These are phyloP conservation scores for Vitis hybrid DNA, from an alignment of 177 flowering plant species.

Conservation along the genomic window DNA sequence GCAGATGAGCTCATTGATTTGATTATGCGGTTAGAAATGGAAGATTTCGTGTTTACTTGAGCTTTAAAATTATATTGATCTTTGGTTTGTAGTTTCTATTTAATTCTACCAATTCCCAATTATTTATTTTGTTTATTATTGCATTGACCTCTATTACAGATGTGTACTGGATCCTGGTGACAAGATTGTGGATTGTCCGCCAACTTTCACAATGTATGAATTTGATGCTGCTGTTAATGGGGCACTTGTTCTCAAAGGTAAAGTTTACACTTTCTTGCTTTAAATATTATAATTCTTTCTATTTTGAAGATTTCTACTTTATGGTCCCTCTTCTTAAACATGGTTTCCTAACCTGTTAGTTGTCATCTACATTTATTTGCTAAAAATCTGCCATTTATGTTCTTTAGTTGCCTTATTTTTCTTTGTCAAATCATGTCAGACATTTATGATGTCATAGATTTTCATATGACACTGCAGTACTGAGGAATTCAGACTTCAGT, in stretches of 20 bases:
- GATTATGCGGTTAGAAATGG: conserved; percentile 70
- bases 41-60: not conserved
- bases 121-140: not conserved
- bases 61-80: not conserved
- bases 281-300: not conserved
- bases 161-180: conserved; percentile 98
- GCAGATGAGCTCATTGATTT: conserved; percentile 97
- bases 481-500: conserved; percentile 76
- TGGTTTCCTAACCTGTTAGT: not conserved
- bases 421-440: not conserved
- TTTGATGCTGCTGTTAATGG: conserved; percentile 98
- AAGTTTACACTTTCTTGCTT: not conserved
- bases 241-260: conserved; percentile 85
- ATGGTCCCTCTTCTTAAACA: not conserved
- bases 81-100: not conserved
- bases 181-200: conserved; percentile 96
- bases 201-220: conserved; percentile 97
- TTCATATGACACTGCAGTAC: conserved; percentile 49
- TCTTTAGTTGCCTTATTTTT: not conserved
- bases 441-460: not conserved
- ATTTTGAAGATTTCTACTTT: not conserved
- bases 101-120: not conserved
- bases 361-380: not conserved
- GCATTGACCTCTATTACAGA: conserved; percentile 36
- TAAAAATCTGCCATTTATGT: not conserved